phyloP scores from a whole-genome alignment of 192 early-diverging fungal species.

The Rhizophagus prolifer region DNA sequence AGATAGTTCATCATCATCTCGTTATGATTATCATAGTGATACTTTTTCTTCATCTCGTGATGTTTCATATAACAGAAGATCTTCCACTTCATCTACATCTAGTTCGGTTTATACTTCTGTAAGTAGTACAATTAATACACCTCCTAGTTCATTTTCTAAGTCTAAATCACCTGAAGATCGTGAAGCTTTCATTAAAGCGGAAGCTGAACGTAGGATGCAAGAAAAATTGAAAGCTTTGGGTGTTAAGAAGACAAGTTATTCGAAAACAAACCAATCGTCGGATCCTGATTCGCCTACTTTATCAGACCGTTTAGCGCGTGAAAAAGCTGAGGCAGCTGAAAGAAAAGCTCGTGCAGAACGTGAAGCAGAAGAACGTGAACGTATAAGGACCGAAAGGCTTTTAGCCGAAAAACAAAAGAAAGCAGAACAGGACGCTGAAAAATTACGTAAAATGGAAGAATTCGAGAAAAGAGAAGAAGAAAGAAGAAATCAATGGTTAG shows the following conservation, averaged over 20 bases:
- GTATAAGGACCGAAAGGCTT: constrained; percentile 8
- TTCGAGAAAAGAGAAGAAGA: constrained; percentile 42
- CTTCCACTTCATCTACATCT: constrained; percentile 28
- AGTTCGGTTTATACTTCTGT: constrained; percentile 25
- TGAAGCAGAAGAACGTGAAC: constrained; percentile 29
- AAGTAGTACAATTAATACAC: constrained; percentile 30
- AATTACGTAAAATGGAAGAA: constrained; percentile 47
- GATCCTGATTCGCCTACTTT: constrained; percentile 25
- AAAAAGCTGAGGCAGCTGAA: constrained; percentile 23
- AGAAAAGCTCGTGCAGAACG: constrained; percentile 1
- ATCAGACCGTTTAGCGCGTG: background rate
- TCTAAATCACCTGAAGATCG: constrained; percentile 49
- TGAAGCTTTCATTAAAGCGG: constrained; percentile 48
- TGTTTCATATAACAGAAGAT: background rate
- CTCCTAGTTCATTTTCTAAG: constrained; percentile 30
- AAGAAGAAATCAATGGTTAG: constrained; percentile 43
- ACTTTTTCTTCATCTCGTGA: constrained; percentile 13
- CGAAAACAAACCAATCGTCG: constrained; percentile 27
- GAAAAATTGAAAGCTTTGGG: constrained; percentile 43
- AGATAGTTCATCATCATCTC: background rate
- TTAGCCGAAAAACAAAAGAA: constrained; percentile 30
- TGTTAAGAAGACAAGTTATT: constrained; percentile 26
- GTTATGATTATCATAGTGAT: background rate
- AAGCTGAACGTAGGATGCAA: constrained; percentile 50
- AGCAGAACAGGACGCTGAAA: constrained; percentile 40